Percentiles rank a stretch among this genome's conserved stretches.
phyloP scores from a whole-genome alignment of 441 rosid genomes.

The Hura crepitans region DNA sequence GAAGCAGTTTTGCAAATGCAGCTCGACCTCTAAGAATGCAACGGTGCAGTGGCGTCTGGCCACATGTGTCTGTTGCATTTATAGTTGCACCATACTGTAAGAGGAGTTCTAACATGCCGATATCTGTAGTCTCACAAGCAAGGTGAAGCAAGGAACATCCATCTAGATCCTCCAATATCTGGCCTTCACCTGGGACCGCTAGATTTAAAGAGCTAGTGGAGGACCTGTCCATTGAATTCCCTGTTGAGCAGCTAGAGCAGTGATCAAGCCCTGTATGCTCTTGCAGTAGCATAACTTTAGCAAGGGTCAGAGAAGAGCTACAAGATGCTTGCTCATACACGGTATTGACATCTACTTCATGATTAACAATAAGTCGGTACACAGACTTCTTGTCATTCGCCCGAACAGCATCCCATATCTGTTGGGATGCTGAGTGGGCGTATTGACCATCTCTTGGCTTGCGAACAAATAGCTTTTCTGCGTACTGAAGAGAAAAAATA shows the following conservation, averaged over 20 bases:
- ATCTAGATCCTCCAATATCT: constrained; percentile 41
- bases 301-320: constrained; percentile 42
- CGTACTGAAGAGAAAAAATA: constrained; percentile 60
- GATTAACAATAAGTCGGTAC: constrained; percentile 75
- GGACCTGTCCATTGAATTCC: constrained; percentile 41
- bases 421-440: constrained; percentile 45
- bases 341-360: constrained; percentile 62
- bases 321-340: constrained; percentile 56
- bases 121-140: constrained; percentile 79
- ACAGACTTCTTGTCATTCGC: constrained; percentile 79
- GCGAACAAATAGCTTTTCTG: constrained; percentile 65
- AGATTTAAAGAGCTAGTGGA: constrained; percentile 36
- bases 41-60: constrained; percentile 74
- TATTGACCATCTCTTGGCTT: constrained; percentile 49
- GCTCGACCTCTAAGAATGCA: constrained; percentile 57
- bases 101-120: constrained; percentile 85
- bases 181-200: constrained; percentile 35
- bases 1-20: constrained; percentile 73
- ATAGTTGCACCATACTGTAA: constrained; percentile 83
- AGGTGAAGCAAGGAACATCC: constrained; percentile 87
- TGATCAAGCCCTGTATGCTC: constrained; percentile 33
- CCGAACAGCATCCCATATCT: constrained; percentile 68
- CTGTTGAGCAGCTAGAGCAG: constrained; percentile 38
- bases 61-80: constrained; percentile 61
- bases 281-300: constrained; percentile 42